A percentile compares a stretch with the other conserved stretches of the same genome.
These are phyloP conservation scores for Theobroma cacao DNA, from an alignment of 345 rosid genomes.

Conservation along the genomic window DNA sequence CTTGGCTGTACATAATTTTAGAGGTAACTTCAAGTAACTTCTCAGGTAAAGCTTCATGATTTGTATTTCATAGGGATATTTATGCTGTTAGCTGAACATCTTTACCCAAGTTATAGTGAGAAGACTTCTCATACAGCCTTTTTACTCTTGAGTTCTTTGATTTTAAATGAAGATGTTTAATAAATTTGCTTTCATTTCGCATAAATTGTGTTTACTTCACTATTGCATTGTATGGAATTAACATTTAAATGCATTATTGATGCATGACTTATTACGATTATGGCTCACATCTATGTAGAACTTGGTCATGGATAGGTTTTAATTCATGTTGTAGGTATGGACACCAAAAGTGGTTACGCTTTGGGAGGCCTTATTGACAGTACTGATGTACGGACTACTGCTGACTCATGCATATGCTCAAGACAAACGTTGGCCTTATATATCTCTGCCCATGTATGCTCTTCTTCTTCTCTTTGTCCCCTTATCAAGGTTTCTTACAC, in stretches of 20 bases:
- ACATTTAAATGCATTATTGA: background rate
- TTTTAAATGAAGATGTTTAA: slow-evolving; percentile 2
- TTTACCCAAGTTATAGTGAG: background rate
- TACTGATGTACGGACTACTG: slow-evolving; percentile 72
- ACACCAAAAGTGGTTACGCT: slow-evolving; percentile 80
- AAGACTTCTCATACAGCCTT: background rate
- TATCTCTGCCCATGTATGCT: slow-evolving; percentile 81
- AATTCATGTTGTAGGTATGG: slow-evolving; percentile 63
- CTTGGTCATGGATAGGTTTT: slow-evolving; percentile 13
- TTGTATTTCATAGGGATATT: slow-evolving; percentile 1
- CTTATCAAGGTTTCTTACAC: slow-evolving; percentile 13
- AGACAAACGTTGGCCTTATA: slow-evolving; percentile 93
- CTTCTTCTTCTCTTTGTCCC: slow-evolving; percentile 12
- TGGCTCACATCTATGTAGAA: slow-evolving; percentile 9
- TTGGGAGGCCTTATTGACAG: slow-evolving; percentile 87
- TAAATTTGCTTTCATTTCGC: background rate
- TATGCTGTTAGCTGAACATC: background rate
- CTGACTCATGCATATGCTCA: slow-evolving; percentile 82
- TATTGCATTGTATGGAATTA: background rate
- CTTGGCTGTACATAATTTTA: slow-evolving; percentile 90
- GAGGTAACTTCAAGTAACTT: slow-evolving; percentile 44
- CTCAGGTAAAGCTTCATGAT: slow-evolving; percentile 1
- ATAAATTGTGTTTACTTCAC: background rate
- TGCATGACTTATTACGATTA: background rate
- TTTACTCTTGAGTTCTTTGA: background rate